Conservation (phyloP, 2,329 filamentous ascomycete species). For the Nigrospora osmanthi region DNA sequence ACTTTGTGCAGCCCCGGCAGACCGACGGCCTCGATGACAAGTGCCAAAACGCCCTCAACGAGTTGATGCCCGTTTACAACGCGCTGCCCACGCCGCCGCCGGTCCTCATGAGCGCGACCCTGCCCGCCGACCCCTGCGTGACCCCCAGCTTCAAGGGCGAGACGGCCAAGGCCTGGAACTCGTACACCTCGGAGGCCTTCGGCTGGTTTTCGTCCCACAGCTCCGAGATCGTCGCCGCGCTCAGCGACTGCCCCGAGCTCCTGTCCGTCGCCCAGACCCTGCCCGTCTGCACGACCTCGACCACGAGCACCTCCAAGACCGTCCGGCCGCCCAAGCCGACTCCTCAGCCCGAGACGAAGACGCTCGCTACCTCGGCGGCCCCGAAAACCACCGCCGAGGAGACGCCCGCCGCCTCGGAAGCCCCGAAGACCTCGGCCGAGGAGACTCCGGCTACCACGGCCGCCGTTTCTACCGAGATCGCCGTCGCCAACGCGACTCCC, state of each 20-base stretch:
- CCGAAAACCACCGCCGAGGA: no score
- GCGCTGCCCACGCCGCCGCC: constrained; percentile 11
- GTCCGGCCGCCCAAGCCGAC: not conserved
- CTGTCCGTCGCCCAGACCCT: constrained; percentile 2
- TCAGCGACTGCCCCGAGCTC: constrained; percentile 11
- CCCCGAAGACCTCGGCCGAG: no score
- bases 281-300: constrained; percentile 9
- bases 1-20: constrained; percentile 11
- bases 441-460: no score
- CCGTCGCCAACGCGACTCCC: no score
- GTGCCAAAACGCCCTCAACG: constrained; percentile 10
- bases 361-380: no score
- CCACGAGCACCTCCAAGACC: not conserved
- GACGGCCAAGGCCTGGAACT: constrained; percentile 8
- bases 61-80: constrained; percentile 8
- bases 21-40: constrained; percentile 1
- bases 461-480: no score
- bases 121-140: constrained; percentile 13
- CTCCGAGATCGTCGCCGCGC: constrained; percentile 8
- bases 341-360: no score
- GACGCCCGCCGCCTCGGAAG: no score
- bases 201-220: constrained; percentile 14
- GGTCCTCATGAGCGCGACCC: constrained; percentile 5
- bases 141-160: constrained; percentile 11
- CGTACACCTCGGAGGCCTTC: constrained; percentile 11